Evolutionary conservation across 2,329 filamentous ascomycete genomes (phyloP).

Genomic region (Fusarium secorum): DNA sequence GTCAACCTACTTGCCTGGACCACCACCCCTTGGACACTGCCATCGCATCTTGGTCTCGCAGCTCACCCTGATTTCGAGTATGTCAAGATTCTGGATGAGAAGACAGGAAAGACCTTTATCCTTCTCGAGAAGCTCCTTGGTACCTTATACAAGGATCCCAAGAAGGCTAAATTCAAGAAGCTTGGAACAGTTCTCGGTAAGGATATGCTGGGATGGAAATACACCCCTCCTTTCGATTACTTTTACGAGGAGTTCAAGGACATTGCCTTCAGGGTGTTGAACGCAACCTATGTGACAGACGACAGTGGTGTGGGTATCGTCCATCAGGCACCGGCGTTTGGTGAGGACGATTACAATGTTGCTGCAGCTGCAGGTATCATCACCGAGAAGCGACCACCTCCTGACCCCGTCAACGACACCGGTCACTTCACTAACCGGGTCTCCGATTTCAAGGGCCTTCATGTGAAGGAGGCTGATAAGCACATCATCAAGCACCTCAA

Average conservation of each 20-base stretch:
- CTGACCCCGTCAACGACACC: conserved; percentile 87
- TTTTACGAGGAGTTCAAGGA: conserved; percentile 91
- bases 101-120: conserved; percentile 83
- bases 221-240: conserved; percentile 88
- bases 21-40: conserved; percentile 85
- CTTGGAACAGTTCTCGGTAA: conserved; percentile 81
- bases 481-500: conserved; percentile 91
- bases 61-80: conserved; percentile 87
- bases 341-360: conserved; percentile 94
- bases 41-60: conserved; percentile 80
- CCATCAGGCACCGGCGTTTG: conserved; percentile 91
- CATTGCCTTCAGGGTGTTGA: conserved; percentile 80
- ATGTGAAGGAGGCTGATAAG: conserved; percentile 93
- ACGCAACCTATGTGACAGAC: conserved; percentile 84
- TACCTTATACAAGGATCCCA: conserved; percentile 91
- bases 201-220: conserved; percentile 88
- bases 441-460: conserved; percentile 81
- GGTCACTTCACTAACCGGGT: conserved; percentile 82
- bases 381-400: conserved; percentile 77
- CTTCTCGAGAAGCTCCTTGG: conserved; percentile 81
- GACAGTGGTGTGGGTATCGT: conserved; percentile 94
- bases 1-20: conserved; percentile 87
- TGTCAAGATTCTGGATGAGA: conserved; percentile 84
- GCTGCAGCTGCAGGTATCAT: conserved; percentile 80
- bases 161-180: conserved; percentile 92